Evolutionary conservation across 2,329 filamentous ascomycete species (phyloP), one percentile per base, ranked within the genome.

Genomic region (Lanzia echinophila): DNA sequence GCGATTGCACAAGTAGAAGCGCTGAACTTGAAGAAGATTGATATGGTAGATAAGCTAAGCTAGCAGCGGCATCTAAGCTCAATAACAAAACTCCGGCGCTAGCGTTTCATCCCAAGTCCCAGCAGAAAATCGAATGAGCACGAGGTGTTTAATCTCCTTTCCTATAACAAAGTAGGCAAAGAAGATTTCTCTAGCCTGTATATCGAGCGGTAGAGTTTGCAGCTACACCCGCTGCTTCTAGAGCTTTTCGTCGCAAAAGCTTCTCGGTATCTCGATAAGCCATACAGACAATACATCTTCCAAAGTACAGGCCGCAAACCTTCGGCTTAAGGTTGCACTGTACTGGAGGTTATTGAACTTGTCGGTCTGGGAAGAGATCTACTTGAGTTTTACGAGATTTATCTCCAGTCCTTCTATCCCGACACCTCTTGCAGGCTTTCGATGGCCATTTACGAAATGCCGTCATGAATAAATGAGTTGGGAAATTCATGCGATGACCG

Each of bases 311-410:
- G n/a, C 50, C 39, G 41, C 56, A 58, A 10, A 19, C 43, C 45
- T 42, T n/a, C n/a, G n/a, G 56, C n/a, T 36, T 41, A 20, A 60
- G 38, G 22, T 62, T 58, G 34, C 60, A 63, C 56, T 61, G n/a
- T n/a, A 32, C n/a, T 19, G 12, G 22, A 13, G 43, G 8, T 34
- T 19, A 41, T 20, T 4, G 38, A 4, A 41, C 20, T 20, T 41
- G 10, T 19, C 12, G 15, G 17, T 20, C 17, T 17, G 38, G 20
- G 38, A 10, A 20, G 19, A 12, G 17, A 34, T 24, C 2, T 50
- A 7, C 2, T n/a, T n/a, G n/a, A 10, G 2, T 6, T 2, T 28
- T 6, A 42, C 17, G 32, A 31, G 28, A 32, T 8, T 22, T 52
- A 52, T 56, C 44, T 54, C 60, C 6, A 61, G 38, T 50, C 57